Evolutionary conservation across 2,329 filamentous ascomycete genomes (phyloP).

Genomic region (Akanthomyces lecanii): DNA sequence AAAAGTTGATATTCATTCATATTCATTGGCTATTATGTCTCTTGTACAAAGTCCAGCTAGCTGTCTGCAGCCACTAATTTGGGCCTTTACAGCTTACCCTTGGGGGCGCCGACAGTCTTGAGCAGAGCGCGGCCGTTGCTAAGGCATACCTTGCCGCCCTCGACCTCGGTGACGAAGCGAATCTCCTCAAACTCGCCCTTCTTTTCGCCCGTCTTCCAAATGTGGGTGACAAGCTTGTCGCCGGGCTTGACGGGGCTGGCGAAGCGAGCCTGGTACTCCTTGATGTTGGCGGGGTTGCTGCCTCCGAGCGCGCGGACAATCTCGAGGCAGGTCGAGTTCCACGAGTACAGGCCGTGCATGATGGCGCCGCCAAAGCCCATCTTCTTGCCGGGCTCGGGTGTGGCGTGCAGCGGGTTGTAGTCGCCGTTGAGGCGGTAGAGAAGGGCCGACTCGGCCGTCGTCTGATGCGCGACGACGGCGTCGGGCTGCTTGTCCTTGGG

Average conservation of each 20-base stretch:
- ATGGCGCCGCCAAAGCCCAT: conserved; percentile 91
- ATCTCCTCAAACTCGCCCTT: conserved; percentile 73
- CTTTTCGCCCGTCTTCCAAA: conserved; percentile 69
- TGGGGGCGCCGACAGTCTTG: conserved; percentile 52
- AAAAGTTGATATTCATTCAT: background rate
- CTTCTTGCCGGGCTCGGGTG: conserved; percentile 75
- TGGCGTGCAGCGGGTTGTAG: conserved; percentile 90
- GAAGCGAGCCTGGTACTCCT: conserved; percentile 85
- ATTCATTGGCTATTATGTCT: conserved; percentile 6
- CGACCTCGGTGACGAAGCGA: conserved; percentile 72
- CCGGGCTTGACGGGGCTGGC: conserved; percentile 79
- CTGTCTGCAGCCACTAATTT: background rate
- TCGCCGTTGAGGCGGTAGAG: conserved; percentile 86
- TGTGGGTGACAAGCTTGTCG: conserved; percentile 74
- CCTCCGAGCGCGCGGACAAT: conserved; percentile 70
- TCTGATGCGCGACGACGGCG: conserved; percentile 65
- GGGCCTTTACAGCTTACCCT: conserved; percentile 57
- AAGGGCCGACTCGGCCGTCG: conserved; percentile 65
- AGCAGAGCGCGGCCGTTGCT: conserved; percentile 83
- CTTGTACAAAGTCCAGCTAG: conserved; percentile 6
- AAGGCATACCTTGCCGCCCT: conserved; percentile 77
- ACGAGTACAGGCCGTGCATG: conserved; percentile 84
- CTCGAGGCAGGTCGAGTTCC: conserved; percentile 73
- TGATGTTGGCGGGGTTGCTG: conserved; percentile 75
- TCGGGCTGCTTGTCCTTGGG: conserved; percentile 73